A percentile compares a stretch with the other conserved stretches of the same genome.
phyloP scores from a whole-genome alignment of 768 basidiomycete species.

The Tulasnella sp. region DNA sequence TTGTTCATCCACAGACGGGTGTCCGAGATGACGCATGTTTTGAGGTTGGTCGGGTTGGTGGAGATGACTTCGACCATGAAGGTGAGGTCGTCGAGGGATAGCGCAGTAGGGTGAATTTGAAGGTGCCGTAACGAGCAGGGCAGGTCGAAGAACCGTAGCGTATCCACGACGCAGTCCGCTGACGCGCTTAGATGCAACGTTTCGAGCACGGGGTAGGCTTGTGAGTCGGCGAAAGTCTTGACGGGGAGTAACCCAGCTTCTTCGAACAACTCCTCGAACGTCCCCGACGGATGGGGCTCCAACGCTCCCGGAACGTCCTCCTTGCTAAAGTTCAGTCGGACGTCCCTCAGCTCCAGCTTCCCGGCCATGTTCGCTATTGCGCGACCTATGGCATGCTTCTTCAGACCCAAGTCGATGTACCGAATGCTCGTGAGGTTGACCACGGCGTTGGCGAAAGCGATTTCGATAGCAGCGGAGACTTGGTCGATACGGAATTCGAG shows the following conservation, averaged over 20 bases:
- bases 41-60: neutral
- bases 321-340: conserved; percentile 4
- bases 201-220: neutral
- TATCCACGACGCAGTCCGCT: neutral
- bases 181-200: neutral
- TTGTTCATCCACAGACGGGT: conserved; percentile 29
- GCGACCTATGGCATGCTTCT: conserved; percentile 27
- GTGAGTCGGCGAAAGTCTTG: neutral
- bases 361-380: conserved; percentile 17
- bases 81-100: conserved; percentile 19
- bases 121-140: neutral
- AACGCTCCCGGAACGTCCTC: conserved; percentile 26
- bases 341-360: neutral
- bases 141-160: conserved; percentile 23
- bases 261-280: conserved; percentile 17
- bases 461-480: conserved; percentile 7
- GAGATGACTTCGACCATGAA: conserved; percentile 8
- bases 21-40: conserved; percentile 27
- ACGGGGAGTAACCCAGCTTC: neutral
- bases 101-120: conserved; percentile 1
- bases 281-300: conserved; percentile 18
- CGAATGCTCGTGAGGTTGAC: conserved; percentile 6
- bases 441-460: conserved; percentile 18
- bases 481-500: conserved; percentile 27
- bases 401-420: conserved; percentile 16